Base-by-base conservation (phyloP, 2,329 filamentous ascomycete species). In the Phialocephala sp. region DNA sequence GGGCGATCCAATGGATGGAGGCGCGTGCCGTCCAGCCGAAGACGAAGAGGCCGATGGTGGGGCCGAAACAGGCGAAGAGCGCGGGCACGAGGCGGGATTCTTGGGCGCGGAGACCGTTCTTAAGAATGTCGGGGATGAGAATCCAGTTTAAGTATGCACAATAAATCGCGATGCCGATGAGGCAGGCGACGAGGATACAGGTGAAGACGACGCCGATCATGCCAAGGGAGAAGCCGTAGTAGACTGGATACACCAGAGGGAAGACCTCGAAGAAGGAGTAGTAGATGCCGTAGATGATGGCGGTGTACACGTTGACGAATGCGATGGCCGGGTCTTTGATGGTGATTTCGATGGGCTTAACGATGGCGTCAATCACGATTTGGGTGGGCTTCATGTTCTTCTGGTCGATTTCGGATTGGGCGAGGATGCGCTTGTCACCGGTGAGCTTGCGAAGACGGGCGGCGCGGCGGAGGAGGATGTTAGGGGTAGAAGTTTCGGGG, bases 251-350 rank as follows among this genome's bases (percentile, higher is more conserved):
- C 63, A 90, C 86, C 15, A 89, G 78, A 4, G 87, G 87, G 75
- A 90, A 90, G n/a, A 84, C 84, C 72, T 90, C 87, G 73, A 90
- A 90, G 77, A 84, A 90, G 50, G 80, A 83, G 72, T 87, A 87
- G 79, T 87, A 87, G 73, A 86, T 87, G 61, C 81, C 85, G 76
- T 89, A 90, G 69, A 86, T 83, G 69, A 89, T 82, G 62, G 83
- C 83, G 2, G 84, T 86, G 76, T 89, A 90, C 43, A 88, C 63
- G 72, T 88, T 85, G 0, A 86, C 82, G 75, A 90, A 89, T 66
- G 87, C 75, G 69, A 90, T 83, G 14, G 87, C 84, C 0, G 87
- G 87, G 64, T 89, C 87, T 72, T 86, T 84, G 73, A 88, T 68
- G 8, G 82, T 87, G 71, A 89, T 86, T 75, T 87, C 82, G 15